Percentiles rank a stretch among this genome's conserved stretches.
These are phyloP conservation scores for Metarhizium sp. DNA, from an alignment of 2,329 filamentous ascomycete genomes.

Conservation along the genomic window DNA sequence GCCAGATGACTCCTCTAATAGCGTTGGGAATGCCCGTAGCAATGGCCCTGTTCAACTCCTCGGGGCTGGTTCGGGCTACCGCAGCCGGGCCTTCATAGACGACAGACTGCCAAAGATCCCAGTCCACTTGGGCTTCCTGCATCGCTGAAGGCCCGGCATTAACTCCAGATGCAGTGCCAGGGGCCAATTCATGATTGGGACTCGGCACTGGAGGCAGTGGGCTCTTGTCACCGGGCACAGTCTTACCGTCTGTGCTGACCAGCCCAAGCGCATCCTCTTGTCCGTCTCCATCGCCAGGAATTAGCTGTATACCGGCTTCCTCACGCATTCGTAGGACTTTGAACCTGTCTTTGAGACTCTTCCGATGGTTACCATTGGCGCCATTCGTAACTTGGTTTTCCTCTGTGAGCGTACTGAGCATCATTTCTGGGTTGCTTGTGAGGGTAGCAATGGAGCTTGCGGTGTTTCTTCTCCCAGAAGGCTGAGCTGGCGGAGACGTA, in stretches of 20 bases:
- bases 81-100: slow-evolving; percentile 90
- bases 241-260: slow-evolving; percentile 15
- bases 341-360: slow-evolving; percentile 69
- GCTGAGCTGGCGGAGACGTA: slow-evolving; percentile 41
- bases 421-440: slow-evolving; percentile 73
- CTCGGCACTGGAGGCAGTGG: slow-evolving; percentile 46
- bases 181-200: slow-evolving; percentile 63
- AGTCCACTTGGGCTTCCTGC: slow-evolving; percentile 74
- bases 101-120: slow-evolving; percentile 95
- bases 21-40: slow-evolving; percentile 88
- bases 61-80: slow-evolving; percentile 76
- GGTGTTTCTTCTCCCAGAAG: slow-evolving; percentile 56
- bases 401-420: slow-evolving; percentile 68
- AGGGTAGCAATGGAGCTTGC: slow-evolving; percentile 71
- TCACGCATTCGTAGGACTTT: slow-evolving; percentile 68
- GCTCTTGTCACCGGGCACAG: slow-evolving; percentile 18
- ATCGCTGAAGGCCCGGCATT: slow-evolving; percentile 65
- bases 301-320: slow-evolving; percentile 49
- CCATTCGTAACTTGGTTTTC: slow-evolving; percentile 44
- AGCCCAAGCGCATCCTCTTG: slow-evolving; percentile 19
- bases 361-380: slow-evolving; percentile 37
- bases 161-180: slow-evolving; percentile 77
- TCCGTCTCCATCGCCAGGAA: slow-evolving; percentile 45
- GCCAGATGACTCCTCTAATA: slow-evolving; percentile 97
- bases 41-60: slow-evolving; percentile 85